A percentile compares a stretch with the other conserved stretches of the same genome.
These are phyloP conservation scores for Rhodofomes roseus DNA, from an alignment of 1,284 basidiomycete genomes.

Conservation along the genomic window DNA sequence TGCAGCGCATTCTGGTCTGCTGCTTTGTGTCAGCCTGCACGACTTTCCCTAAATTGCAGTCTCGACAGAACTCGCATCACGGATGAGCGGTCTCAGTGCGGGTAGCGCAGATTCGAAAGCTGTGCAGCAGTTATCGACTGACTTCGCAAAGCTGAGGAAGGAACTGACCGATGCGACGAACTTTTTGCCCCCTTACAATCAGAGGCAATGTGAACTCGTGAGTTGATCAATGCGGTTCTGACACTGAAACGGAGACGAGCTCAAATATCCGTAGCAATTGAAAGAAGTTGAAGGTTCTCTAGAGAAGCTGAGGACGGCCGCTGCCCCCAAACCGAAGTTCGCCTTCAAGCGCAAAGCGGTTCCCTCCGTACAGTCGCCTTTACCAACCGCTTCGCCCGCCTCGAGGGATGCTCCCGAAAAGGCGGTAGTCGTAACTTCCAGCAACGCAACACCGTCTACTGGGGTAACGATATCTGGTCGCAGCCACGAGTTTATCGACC, in stretches of 20 bases:
- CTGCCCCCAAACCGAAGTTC: constrained; percentile 57
- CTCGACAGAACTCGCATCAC: constrained; percentile 37
- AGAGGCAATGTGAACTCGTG: constrained; percentile 66
- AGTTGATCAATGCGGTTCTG: constrained; percentile 24
- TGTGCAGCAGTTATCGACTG: constrained; percentile 20
- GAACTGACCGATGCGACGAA: constrained; percentile 56
- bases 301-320: constrained; percentile 36
- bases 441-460: constrained; percentile 6
- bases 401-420: not conserved
- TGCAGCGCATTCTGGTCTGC: constrained; percentile 42
- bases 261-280: constrained; percentile 30
- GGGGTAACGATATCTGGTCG: constrained; percentile 16
- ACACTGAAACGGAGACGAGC: constrained; percentile 21
- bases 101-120: constrained; percentile 8
- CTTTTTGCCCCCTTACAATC: constrained; percentile 70
- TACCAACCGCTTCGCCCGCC: constrained; percentile 1
- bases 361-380: constrained; percentile 16
- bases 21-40: constrained; percentile 3
- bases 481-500: constrained; percentile 19
- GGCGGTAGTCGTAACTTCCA: not conserved
- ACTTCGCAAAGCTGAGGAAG: constrained; percentile 49
- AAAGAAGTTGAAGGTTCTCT: constrained; percentile 31
- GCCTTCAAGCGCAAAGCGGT: constrained; percentile 60
- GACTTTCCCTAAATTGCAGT: constrained; percentile 7
- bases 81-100: constrained; percentile 25